phyloP scores from a whole-genome alignment of 1,284 basidiomycete species.

The Cryptococcus sp. region DNA sequence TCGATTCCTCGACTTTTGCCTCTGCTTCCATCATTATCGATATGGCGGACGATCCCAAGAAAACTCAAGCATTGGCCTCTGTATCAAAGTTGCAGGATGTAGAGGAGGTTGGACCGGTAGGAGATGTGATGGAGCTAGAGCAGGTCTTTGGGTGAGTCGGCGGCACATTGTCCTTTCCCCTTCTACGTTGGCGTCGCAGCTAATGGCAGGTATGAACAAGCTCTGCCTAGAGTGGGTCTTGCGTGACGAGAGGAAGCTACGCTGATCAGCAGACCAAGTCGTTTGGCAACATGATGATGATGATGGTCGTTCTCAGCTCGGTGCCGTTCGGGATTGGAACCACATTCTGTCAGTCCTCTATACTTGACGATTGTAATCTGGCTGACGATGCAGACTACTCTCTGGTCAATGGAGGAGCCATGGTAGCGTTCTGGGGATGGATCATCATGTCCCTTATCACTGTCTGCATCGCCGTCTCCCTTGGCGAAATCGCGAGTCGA shows the following conservation, averaged over 20 bases:
- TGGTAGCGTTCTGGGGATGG: conserved; percentile 42
- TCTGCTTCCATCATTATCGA: too few species aligned
- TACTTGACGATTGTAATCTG: too few species aligned
- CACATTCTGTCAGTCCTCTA: conserved; percentile 21
- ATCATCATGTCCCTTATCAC: conserved; percentile 47
- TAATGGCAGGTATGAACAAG: conserved; percentile 12
- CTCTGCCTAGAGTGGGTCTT: conserved; percentile 14
- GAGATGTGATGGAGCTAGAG: conserved; percentile 2
- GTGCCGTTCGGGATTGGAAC: conserved; percentile 35
- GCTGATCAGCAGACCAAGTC: conserved; percentile 20
- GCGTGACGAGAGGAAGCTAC: too few species aligned
- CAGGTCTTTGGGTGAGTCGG: conserved; percentile 18
- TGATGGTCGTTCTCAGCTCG: conserved; percentile 33
- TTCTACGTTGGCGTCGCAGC: too few species aligned
- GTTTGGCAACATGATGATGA: conserved; percentile 22
- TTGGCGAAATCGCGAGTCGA: conserved; percentile 48
- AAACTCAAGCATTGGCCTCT: not conserved
- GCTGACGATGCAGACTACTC: conserved; percentile 21
- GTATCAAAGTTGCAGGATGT: not conserved
- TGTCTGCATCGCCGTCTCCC: conserved; percentile 46
- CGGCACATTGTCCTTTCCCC: too few species aligned
- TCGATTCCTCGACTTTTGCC: too few species aligned
- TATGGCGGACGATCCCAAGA: not conserved
- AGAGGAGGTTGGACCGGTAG: not conserved
- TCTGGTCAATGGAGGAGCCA: conserved; percentile 31